These are phyloP conservation scores for Neurospora tetrasperma DNA, from an alignment of 495 filamentous ascomycete genomes.

Conservation along the genomic window DNA sequence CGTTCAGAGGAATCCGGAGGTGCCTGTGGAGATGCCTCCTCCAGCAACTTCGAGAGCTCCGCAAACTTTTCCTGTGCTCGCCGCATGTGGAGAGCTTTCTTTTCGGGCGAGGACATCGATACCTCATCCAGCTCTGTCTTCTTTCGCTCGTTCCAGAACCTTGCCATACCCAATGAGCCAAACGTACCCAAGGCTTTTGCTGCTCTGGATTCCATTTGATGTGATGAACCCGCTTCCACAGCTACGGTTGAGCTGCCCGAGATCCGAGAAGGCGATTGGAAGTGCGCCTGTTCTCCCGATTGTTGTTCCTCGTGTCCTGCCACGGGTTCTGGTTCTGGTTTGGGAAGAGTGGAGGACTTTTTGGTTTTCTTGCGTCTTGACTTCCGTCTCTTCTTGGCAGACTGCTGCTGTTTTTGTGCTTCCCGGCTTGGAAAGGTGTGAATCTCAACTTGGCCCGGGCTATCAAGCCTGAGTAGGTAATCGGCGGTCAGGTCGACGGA, in stretches of 20 bases:
- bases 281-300: not conserved
- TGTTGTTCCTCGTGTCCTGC: not conserved
- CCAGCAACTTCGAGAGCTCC: not conserved
- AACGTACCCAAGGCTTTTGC: not conserved
- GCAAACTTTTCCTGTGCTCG: not conserved
- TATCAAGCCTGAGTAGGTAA: not conserved
- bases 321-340: not conserved
- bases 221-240: not conserved
- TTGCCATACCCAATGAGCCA: not conserved
- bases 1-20: not conserved
- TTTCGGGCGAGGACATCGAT: not conserved
- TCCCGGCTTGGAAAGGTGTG: not conserved
- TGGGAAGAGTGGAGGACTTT: not conserved
- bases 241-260: not conserved
- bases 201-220: not conserved
- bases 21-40: not conserved
- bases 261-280: not conserved
- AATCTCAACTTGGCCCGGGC: not conserved
- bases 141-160: not conserved
- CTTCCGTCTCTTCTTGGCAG: not conserved
- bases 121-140: not conserved
- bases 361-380: not conserved
- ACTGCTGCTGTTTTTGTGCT: not conserved
- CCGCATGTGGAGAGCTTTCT: not conserved
- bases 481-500: not conserved